These are phyloP conservation scores for Hortaea sp. DNA, from an alignment of 2,329 filamentous ascomycete species.

Conservation along the genomic window DNA sequence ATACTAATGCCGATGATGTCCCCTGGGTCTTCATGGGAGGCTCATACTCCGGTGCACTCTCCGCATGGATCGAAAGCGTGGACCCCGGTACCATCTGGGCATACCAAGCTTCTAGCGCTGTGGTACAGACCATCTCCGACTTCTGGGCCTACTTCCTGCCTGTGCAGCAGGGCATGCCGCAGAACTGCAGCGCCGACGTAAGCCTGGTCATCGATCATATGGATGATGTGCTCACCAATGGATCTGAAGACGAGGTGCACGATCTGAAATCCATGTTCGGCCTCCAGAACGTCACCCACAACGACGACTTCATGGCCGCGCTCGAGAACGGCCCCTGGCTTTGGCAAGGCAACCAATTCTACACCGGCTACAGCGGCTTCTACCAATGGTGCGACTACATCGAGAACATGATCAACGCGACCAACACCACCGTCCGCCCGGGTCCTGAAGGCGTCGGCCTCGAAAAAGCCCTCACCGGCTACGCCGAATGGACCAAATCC, in stretches of 20 bases:
- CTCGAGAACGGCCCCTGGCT: slow-evolving; percentile 47
- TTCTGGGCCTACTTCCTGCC: slow-evolving; percentile 51
- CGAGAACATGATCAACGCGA: slow-evolving; percentile 16
- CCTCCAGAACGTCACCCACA: slow-evolving; percentile 39
- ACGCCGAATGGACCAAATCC: slow-evolving; percentile 44
- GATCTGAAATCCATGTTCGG: slow-evolving; percentile 45
- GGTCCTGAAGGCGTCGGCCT: slow-evolving; percentile 42
- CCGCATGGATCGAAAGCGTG: slow-evolving; percentile 46
- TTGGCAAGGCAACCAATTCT: slow-evolving; percentile 38
- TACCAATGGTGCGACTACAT: slow-evolving; percentile 35
- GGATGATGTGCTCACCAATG: slow-evolving; percentile 22
- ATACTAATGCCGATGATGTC: slow-evolving; percentile 42
- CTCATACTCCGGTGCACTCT: slow-evolving; percentile 47
- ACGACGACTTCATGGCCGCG: slow-evolving; percentile 44
- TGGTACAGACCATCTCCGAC: slow-evolving; percentile 46
- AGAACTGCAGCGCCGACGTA: slow-evolving; percentile 48
- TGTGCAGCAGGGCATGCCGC: slow-evolving; percentile 47
- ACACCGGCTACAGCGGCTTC: slow-evolving; percentile 27
- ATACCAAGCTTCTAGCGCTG: slow-evolving; percentile 47
- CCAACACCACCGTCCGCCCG: slow-evolving; percentile 13
- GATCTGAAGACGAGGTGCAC: slow-evolving; percentile 23
- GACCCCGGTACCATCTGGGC: slow-evolving; percentile 50
- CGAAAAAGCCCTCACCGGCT: slow-evolving; percentile 43
- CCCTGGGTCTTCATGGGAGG: slow-evolving; percentile 50
- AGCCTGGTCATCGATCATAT: slow-evolving; percentile 43